Conservation (phyloP, 2,329 filamentous ascomycete species). For the Diplodia sapinea region DNA sequence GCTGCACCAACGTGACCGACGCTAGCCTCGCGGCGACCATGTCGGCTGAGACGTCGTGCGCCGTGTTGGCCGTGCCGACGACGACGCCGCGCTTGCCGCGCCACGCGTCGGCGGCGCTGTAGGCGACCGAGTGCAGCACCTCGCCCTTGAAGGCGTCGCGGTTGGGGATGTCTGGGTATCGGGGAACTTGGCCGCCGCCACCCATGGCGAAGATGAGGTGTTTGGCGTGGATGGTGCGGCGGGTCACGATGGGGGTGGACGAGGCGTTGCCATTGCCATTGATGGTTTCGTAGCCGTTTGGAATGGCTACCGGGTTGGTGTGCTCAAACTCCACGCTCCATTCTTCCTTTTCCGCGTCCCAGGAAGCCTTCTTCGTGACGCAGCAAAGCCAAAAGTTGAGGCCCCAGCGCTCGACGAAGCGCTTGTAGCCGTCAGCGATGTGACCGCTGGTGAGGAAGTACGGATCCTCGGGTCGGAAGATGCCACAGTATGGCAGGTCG, state of each 20-base stretch:
- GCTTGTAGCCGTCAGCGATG: conserved; percentile 48
- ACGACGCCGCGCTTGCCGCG: conserved; percentile 54
- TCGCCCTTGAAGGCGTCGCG: conserved; percentile 42
- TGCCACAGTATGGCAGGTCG: conserved; percentile 48
- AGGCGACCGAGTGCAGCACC: conserved; percentile 45
- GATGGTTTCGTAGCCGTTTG: conserved; percentile 36
- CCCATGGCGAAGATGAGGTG: conserved; percentile 47
- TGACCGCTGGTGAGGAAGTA: conserved; percentile 40
- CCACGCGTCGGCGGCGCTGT: conserved; percentile 43
- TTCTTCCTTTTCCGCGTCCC: conserved; percentile 44
- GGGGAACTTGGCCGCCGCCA: conserved; percentile 36
- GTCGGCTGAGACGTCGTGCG: conserved; percentile 57
- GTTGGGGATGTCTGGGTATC: conserved; percentile 38
- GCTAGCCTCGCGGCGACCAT: conserved; percentile 51
- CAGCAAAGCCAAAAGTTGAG: conserved; percentile 51
- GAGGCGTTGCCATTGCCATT: conserved; percentile 35
- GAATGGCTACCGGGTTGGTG: conserved; percentile 39
- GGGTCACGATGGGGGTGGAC: too few species aligned
- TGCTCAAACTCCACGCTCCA: conserved; percentile 49
- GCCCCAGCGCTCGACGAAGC: conserved; percentile 46
- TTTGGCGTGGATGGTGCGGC: conserved; percentile 34
- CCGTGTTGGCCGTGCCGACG: conserved; percentile 57
- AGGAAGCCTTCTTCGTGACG: conserved; percentile 45
- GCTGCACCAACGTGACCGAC: conserved; percentile 56
- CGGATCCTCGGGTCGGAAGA: conserved; percentile 39